Base-by-base conservation (phyloP, 2,329 filamentous ascomycete species). In the Penicillium brevicompactum region DNA sequence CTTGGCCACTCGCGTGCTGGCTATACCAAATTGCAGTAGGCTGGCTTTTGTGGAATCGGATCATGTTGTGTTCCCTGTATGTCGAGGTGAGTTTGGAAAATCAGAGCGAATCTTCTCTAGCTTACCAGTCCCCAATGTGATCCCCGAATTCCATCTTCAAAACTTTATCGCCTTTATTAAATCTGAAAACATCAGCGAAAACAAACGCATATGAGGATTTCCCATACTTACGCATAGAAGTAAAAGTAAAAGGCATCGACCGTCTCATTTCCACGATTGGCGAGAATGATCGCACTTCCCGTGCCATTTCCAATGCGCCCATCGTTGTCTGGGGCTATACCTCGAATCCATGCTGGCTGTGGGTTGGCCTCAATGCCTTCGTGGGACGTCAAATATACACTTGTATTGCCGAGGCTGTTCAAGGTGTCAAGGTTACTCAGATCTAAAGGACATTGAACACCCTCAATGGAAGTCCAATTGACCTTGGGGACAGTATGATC, bases 191-290 rank as follows among this genome's bases (percentile, higher is more conserved):
- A 53, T 58, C 40, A 61, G 54, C 43, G 11, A 10, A 11, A 18
- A 13, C 6, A 4, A 5, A 18, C 4, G 21, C 8, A 11, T 5
- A 3, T 2, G 13, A 24, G 6, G 9, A 7, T 16, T 13, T 6
- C 6, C n/a, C 9, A 4, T n/a, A 66, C 71, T 64, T 41, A 80
- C 70, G 82, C 78, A 63, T 84, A 84, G 62, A 86, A 87, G 64
- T 85, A 86, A 67, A 86, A 83, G 70, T 86, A 87, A 64, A 86
- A 87, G 0, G 79, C 84, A 71, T 87, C 83, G 2, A 86, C 70
- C 4, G 73, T 75, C 22, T 76, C 70, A 49, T 78, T 72, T 0
- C 79, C 81, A 56, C 85, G 84, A 60, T 86, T 78, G 52, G 80
- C 82, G 4, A 86, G 77, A 18, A 89, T 80, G 31, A 88, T 78